Evolutionary conservation across 257 asterid genomes (phyloP).

Genomic region (Solanum neorickii): DNA sequence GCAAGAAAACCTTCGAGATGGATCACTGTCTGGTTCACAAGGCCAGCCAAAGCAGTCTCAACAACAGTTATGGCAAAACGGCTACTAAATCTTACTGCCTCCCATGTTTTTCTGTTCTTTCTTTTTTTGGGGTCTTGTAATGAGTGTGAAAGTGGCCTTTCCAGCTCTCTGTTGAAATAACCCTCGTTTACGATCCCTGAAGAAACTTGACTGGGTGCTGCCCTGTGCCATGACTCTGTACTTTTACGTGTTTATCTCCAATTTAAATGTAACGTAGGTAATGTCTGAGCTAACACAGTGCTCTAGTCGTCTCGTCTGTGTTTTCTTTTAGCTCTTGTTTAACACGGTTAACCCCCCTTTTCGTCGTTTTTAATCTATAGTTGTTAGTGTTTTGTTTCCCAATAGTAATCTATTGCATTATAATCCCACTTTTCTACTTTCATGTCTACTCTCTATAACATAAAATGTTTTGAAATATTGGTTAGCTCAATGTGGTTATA

Average conservation of each 20-base stretch:
- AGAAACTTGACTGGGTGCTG: constrained; percentile 30
- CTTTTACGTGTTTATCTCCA: constrained; percentile 24
- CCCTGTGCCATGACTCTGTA: constrained; percentile 38
- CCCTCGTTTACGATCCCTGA: constrained; percentile 7
- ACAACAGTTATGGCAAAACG: constrained; percentile 59
- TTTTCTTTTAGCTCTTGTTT: not conserved
- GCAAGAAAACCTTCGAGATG: constrained; percentile 58
- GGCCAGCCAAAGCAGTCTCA: constrained; percentile 78
- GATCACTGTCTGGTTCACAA: constrained; percentile 39
- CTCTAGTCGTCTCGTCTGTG: constrained; percentile 10
- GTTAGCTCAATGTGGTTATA: not conserved
- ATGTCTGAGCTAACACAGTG: constrained; percentile 31
- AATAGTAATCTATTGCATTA: not conserved
- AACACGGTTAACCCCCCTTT: not conserved
- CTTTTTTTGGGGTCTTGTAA: constrained; percentile 37
- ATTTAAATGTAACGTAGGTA: constrained; percentile 37
- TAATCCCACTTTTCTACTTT: not conserved
- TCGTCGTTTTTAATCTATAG: not conserved
- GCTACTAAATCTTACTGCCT: constrained; percentile 43
- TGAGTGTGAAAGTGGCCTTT: constrained; percentile 47
- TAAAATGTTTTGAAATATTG: not conserved
- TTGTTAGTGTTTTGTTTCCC: not conserved
- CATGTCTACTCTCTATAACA: not conserved
- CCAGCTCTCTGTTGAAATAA: constrained; percentile 12
- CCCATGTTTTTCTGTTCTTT: not conserved